Base-by-base conservation (phyloP, 257 asterid genomes). In the Nicotiana noctiflora region DNA sequence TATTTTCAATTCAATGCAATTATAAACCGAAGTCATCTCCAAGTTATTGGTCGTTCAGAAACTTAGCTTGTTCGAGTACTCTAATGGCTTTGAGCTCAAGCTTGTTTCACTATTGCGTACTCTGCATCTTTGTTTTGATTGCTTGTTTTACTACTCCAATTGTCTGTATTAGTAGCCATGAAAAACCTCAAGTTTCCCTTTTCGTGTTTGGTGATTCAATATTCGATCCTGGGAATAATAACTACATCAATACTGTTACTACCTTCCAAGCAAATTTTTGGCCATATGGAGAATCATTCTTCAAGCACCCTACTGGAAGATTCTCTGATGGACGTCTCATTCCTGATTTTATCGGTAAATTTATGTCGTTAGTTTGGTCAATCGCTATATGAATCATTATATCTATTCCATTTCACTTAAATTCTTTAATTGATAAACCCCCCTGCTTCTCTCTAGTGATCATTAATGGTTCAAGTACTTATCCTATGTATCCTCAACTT, bases 341-440 rank as follows among this genome's bases (percentile, higher is more conserved):
- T 8, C 77, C 77, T 70, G 77, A 70, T 70, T 70, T 70, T 44
- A 44, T 70, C 6, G 77, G 77, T 70, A 70, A 70, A 40, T 44
- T 68, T 67, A 67, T 2, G 8, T 27, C 29, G 0, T 68, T 34
- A 37, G 44, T 37, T 37, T 34, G 55, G 18, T 34, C 3, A 40
- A 11, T 6, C 44, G 53, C 12, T 9, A 12, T 9, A 3, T 49
- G 2, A 37, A 37, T 37, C 44, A 37, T 37, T 37, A 8, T 37
- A 6, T 6, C 44, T 37, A 37, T 37, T 37, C 8, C 44, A 6
- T 37, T 37, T 37, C 44, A 37, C 9, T 31, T 31, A 31, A 4
- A 31, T 31, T 31, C 31, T 29, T 29, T 0, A 31, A 31, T 0
- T 31, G 34, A 31, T 31, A 4, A 4, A 31, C 34, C 34, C 34